Percentiles rank a stretch among this genome's conserved stretches.
Conservation (phyloP, 2,329 filamentous ascomycete genomes). For the Rugonectria rugulosa region DNA sequence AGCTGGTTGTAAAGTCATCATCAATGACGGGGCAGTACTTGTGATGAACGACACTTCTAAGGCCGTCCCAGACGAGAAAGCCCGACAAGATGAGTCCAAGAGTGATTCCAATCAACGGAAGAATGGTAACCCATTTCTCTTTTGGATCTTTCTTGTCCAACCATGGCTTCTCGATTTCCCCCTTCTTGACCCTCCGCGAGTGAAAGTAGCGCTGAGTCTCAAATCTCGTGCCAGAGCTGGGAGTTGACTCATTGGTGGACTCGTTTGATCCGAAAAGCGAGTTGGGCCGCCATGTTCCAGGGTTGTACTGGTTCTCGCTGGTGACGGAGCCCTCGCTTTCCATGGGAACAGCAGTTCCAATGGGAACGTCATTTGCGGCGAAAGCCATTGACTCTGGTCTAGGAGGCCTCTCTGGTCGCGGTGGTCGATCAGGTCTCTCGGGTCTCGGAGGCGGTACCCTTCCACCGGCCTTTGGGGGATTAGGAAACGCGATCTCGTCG, state of each 20-base stretch:
- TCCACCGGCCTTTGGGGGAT: background rate
- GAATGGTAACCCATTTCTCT: slow-evolving; percentile 87
- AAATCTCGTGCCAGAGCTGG: slow-evolving; percentile 45
- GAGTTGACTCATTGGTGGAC: slow-evolving; percentile 32
- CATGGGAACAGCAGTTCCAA: background rate
- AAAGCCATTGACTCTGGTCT: background rate
- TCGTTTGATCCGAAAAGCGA: slow-evolving; percentile 54
- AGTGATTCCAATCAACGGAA: slow-evolving; percentile 75
- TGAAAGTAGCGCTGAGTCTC: slow-evolving; percentile 70
- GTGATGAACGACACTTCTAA: slow-evolving; percentile 75
- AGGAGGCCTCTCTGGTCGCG: background rate
- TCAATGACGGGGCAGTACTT: slow-evolving; percentile 74
- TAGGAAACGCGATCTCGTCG: background rate
- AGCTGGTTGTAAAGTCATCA: slow-evolving; percentile 67
- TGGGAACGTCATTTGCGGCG: background rate
- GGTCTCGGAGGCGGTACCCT: background rate
- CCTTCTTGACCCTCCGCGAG: slow-evolving; percentile 76
- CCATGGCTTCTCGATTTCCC: slow-evolving; percentile 80
- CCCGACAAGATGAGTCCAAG: slow-evolving; percentile 73
- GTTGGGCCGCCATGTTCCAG: slow-evolving; percentile 52
- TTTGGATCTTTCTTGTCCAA: slow-evolving; percentile 74
- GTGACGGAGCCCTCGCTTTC: slow-evolving; percentile 43
- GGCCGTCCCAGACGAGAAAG: slow-evolving; percentile 78
- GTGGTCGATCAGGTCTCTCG: background rate
- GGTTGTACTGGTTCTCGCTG: slow-evolving; percentile 34